Evolutionary conservation across 2,329 filamentous ascomycete species (phyloP).

Genomic region (Hypoxylon sp.): DNA sequence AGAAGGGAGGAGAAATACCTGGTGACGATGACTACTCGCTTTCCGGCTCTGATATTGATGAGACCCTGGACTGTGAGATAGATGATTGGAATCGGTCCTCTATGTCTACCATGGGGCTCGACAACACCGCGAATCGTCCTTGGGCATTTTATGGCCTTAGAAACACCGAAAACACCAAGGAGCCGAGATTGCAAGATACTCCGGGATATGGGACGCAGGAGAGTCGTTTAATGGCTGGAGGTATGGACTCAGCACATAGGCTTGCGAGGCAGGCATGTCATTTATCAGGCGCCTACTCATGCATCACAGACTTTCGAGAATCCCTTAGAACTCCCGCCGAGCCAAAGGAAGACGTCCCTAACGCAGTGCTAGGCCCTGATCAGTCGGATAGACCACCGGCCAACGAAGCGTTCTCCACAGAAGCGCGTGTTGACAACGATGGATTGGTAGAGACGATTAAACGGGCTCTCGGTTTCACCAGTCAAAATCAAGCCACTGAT

Average conservation of each 20-base stretch:
- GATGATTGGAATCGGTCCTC: slow-evolving; percentile 33
- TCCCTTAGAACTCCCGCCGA: not conserved
- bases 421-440: not conserved
- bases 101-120: not conserved
- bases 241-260: slow-evolving; percentile 18
- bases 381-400: not conserved
- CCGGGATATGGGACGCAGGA: not conserved
- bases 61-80: slow-evolving; percentile 32
- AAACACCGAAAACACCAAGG: slow-evolving; percentile 25
- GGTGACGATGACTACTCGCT: slow-evolving; percentile 49
- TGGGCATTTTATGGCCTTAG: slow-evolving; percentile 49
- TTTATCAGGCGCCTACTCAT: slow-evolving; percentile 2
- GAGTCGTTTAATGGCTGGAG: not conserved
- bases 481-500: not conserved
- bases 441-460: slow-evolving; percentile 3
- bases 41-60: slow-evolving; percentile 40
- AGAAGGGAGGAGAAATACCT: slow-evolving; percentile 48
- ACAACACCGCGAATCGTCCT: slow-evolving; percentile 24
- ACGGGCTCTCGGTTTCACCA: not conserved
- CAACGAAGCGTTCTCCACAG: not conserved
- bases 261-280: slow-evolving; percentile 27
- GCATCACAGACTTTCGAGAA: not conserved
- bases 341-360: not conserved
- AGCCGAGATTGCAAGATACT: not conserved
- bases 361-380: not conserved